phyloP scores from a whole-genome alignment of 139 green algal species.

The Dunaliella primolecta region DNA sequence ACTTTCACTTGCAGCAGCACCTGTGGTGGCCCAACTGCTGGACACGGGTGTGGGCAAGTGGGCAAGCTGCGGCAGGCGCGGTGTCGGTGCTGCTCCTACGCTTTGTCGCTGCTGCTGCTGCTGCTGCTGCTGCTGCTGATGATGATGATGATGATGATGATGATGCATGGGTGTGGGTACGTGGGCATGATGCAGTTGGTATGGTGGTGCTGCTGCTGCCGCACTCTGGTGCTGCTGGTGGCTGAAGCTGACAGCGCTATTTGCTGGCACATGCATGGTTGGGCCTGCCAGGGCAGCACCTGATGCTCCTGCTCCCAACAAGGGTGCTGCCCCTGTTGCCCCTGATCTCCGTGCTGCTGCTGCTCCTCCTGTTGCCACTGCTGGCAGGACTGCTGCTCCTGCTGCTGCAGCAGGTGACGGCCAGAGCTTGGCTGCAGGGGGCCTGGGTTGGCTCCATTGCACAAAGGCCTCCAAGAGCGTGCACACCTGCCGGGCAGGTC shows the following conservation, averaged over 20 bases:
- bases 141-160: no score
- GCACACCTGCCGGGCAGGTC: no score
- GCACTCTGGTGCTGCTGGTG: no score
- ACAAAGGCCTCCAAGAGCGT: neutral
- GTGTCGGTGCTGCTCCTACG: no score
- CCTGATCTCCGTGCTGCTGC: conserved; percentile 9
- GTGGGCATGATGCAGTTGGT: no score
- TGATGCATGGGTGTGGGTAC: no score
- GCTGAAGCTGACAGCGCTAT: no score
- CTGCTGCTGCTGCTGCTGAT: conserved; percentile 15
- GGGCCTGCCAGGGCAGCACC: no score
- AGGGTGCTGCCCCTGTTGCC: neutral
- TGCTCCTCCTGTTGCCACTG: neutral
- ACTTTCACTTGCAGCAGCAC: neutral
- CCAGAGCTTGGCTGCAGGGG: neutral
- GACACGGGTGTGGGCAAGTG: neutral
- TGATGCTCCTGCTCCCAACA: neutral
- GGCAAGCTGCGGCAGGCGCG: neutral
- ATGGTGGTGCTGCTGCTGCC: no score
- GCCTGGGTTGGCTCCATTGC: neutral
- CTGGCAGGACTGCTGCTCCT: neutral
- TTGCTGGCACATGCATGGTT: no score
- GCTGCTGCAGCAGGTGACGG: neutral
- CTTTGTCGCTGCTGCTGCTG: neutral
- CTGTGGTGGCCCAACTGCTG: neutral